Conservation (phyloP, 2,329 filamentous ascomycete genomes). For the Scedosporium aurantiacum region DNA sequence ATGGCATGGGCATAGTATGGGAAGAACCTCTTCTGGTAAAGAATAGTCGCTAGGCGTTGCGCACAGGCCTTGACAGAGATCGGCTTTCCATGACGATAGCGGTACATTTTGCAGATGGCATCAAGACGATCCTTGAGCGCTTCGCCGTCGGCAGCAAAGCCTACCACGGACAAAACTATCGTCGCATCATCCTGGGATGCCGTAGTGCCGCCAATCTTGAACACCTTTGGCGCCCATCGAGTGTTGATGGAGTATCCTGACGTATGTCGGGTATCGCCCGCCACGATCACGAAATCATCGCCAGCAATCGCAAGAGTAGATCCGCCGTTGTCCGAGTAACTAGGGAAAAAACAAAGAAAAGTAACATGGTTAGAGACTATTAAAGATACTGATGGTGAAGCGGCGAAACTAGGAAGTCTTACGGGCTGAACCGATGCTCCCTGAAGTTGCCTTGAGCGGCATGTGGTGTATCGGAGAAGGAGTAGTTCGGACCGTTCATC, state of each 20-base stretch:
- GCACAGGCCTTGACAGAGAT: constrained; percentile 93
- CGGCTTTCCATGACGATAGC: constrained; percentile 92
- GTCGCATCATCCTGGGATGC: constrained; percentile 74
- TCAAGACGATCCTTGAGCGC: constrained; percentile 91
- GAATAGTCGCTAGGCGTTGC: constrained; percentile 85
- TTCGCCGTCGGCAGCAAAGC: constrained; percentile 89
- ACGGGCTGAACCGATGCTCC: constrained; percentile 90
- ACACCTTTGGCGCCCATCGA: constrained; percentile 88
- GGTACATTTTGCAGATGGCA: constrained; percentile 96
- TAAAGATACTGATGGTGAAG: not conserved
- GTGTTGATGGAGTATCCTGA: constrained; percentile 99
- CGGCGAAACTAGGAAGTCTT: constrained; percentile 22
- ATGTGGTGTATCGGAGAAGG: constrained; percentile 51
- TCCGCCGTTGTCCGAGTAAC: constrained; percentile 96
- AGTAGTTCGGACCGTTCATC: constrained; percentile 60
- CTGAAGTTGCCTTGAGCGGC: constrained; percentile 42
- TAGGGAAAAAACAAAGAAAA: constrained; percentile 22
- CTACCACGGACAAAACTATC: constrained; percentile 86
- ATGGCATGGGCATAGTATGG: constrained; percentile 97
- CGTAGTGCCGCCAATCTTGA: constrained; percentile 88
- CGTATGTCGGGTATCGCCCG: constrained; percentile 91
- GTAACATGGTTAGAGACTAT: not conserved
- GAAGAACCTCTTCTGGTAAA: constrained; percentile 98
- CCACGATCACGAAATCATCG: constrained; percentile 88
- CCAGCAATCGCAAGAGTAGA: constrained; percentile 93